Base-by-base conservation (phyloP, 345 rosid genomes). In the Moringa oleifera region DNA sequence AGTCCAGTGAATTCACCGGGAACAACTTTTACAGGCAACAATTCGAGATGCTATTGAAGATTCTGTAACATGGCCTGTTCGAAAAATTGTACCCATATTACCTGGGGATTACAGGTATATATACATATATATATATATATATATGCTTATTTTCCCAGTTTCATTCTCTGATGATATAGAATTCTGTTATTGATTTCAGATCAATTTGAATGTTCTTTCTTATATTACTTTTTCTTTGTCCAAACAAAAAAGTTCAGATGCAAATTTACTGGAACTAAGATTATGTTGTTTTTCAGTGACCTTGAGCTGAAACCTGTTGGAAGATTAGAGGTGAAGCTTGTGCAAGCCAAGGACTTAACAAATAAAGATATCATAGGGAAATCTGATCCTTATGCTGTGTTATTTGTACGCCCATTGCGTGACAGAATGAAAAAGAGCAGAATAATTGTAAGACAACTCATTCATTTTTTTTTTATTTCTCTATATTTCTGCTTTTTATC, bases 71-170 rank as follows among this genome's bases (percentile, higher is more conserved):
- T 93, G 98, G 98, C 98, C 98, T 6, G 86, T 93, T 57, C 71
- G 97, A 70, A 83, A 93, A 63, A 85, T 88, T 62, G 67, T 86
- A 55, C 77, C 86, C 8, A 88, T 90, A 72, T 25, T 88, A 47
- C 91, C 97, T n/a, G 98, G 97, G 54, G 97, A 93, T 77, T 90
- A 93, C 72, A 87, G 96, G 98, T 87, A 70, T 18, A 63, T 55
- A 55, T 59, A 20, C n/a, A n/a, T n/a, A n/a, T n/a, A n/a, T n/a
- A n/a, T n/a, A n/a, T n/a, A n/a, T n/a, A n/a, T n/a, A n/a, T n/a
- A n/a, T n/a, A n/a, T n/a, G n/a, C n/a, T n/a, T 62, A 31, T 58
- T 55, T 57, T 55, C 20, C 54, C 50, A 58, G 15, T 25, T 20
- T 54, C 20, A 15, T 65, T 47, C 55, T 56, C 12, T 41, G 12